Evolutionary conservation across 1,284 basidiomycete genomes (phyloP).

Genomic region (Cutaneotrichosporon cutaneum): DNA sequence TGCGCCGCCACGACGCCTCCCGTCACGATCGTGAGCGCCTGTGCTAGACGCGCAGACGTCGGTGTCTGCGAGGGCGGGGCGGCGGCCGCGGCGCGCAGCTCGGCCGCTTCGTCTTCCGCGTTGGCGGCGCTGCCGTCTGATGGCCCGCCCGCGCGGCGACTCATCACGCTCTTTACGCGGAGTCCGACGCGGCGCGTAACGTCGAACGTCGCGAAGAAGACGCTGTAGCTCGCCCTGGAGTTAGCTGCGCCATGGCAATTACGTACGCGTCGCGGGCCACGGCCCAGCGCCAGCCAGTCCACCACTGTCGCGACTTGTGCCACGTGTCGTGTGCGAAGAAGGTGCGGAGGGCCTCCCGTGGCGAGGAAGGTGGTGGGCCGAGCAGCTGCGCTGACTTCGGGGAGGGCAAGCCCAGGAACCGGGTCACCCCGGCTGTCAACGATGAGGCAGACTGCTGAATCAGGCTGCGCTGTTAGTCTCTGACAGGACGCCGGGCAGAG

Average conservation of each 20-base stretch:
- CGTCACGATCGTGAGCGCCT: constrained; percentile 48
- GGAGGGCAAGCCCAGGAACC: constrained; percentile 31
- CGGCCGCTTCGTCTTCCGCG: background rate
- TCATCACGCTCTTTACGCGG: constrained; percentile 36
- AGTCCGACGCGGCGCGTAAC: constrained; percentile 46
- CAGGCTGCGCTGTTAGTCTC: constrained; percentile 22
- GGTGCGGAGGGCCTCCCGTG: constrained; percentile 37
- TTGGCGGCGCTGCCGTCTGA: background rate
- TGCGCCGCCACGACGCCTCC: constrained; percentile 48
- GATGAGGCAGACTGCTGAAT: constrained; percentile 37
- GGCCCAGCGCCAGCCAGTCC: constrained; percentile 50
- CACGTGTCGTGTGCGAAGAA: constrained; percentile 41
- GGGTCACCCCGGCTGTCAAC: constrained; percentile 24
- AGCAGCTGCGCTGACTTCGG: constrained; percentile 19
- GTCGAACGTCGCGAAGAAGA: constrained; percentile 53
- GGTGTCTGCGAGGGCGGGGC: constrained; percentile 29
- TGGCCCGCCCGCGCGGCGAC: background rate
- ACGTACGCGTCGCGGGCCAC: constrained; percentile 44
- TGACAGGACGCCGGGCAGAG: background rate
- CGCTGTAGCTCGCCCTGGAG: constrained; percentile 43
- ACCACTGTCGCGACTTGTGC: constrained; percentile 43
- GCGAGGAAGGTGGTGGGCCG: constrained; percentile 28
- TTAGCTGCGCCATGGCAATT: background rate
- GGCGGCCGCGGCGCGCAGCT: constrained; percentile 11
- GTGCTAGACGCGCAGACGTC: constrained; percentile 46